phyloP scores from a whole-genome alignment of 352 stramenopile genomes.

The Phytophthora gonapodyides region DNA sequence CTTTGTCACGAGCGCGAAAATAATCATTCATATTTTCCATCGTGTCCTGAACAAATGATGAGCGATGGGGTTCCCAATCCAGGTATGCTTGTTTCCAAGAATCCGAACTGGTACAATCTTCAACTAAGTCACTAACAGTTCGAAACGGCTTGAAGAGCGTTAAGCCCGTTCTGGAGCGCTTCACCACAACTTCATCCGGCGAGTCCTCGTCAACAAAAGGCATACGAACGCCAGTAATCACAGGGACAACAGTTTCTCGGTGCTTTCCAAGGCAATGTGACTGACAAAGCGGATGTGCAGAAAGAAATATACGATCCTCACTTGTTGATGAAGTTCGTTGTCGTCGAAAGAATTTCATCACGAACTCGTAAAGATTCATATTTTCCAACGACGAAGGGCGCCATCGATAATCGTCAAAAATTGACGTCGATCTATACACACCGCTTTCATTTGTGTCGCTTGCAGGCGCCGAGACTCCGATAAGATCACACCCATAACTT shows the following conservation, averaged over 20 bases:
- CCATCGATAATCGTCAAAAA: conserved; percentile 5
- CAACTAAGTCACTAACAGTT: background rate
- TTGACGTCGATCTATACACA: background rate
- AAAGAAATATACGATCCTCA: background rate
- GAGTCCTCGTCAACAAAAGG: background rate
- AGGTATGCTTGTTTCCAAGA: background rate
- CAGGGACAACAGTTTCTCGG: background rate
- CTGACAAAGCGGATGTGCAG: background rate
- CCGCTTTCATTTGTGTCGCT: too few relatives aligned
- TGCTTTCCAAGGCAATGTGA: conserved; percentile 1
- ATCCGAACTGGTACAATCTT: background rate
- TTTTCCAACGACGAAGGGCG: background rate
- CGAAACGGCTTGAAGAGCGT: conserved; percentile 1
- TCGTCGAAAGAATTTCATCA: conserved; percentile 1
- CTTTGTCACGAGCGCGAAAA: background rate
- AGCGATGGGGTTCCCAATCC: background rate
- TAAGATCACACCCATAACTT: background rate
- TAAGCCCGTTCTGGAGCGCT: background rate
- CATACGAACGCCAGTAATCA: background rate
- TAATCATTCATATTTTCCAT: conserved; percentile 1
- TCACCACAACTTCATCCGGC: background rate
- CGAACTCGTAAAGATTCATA: conserved; percentile 1
- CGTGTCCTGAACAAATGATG: background rate
- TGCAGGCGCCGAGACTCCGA: too few relatives aligned
- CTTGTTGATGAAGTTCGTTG: background rate